Evolutionary conservation across 176 grass and related monocot genomes (phyloP), one percentile per base, ranked within the genome.

Genomic region (Themeda triandra): DNA sequence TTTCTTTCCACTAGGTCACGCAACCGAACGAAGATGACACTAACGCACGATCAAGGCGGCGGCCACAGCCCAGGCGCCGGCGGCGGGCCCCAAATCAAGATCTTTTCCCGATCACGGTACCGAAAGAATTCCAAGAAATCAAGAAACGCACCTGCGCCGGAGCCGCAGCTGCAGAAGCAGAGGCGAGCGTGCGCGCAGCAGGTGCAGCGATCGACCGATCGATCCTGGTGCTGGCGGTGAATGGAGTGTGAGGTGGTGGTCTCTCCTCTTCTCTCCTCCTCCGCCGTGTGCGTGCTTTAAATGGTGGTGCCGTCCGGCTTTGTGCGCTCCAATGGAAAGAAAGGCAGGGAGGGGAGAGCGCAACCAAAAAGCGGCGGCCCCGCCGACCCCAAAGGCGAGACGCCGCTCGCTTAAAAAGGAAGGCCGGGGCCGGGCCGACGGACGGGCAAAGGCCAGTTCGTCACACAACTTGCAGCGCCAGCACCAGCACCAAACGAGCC

Each of bases 221-320:
- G 13, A 49, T 49, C 49, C 49, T 51, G 39, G 37, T 39, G 7
- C 78, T 46, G 39, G 84, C 24, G 77, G 77, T 63, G 53, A 69
- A 71, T 82, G 66, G 66, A 29, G 66, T 59, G 80, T 41, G 66
- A 82, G 65, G n/a, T 78, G 65, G 53, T 78, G 88, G 29, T 69
- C 32, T 86, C 78, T 37, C 10, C 28, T 48, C 78, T 37, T 13
- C 28, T 48, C 37, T 39, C 10, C 35, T 48, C 36, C 41, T 77
- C 63, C 81, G 83, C 69, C 76, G 83, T 80, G 82, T 6, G 69
- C 68, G 9, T 19, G 32, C 51, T 92, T 91, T 91, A 90, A 94
- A 92, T 84, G 92, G 89, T 89, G 73, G 90, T 91, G 77, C 65
- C 84, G 82, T 66, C 82, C 81, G 84, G 87, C 90, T 90, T 90